Base-by-base conservation (phyloP, 495 filamentous ascomycete species). In the Hyphodiscus hymeniophilus region DNA sequence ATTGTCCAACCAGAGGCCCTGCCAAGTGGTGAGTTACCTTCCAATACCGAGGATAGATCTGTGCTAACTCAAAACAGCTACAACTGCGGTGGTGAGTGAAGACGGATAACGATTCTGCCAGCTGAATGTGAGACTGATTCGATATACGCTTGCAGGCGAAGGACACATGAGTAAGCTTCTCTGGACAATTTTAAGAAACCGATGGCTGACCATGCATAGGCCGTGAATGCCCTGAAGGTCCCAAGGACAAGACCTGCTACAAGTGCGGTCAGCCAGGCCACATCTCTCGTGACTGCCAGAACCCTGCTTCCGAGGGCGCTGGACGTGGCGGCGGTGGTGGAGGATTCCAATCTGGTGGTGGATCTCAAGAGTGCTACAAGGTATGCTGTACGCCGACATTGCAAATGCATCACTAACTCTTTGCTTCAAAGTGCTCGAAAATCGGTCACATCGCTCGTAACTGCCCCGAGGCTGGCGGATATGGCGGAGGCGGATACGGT, bases 201-300 rank as follows among this genome's bases (percentile, higher is more conserved):
- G 42, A 16, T 16, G 24, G 38, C 28, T 50, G 42, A 51, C 35
- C 10, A 32, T 38, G 34, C 3, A 2, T 38, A 57, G 83, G 84
- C 76, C 89, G 94, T 66, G 92, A 98, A 60, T 98, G 92, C 73
- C 82, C 85, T 48, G 77, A 81, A 58, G 83, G 88, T 32, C 79
- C 81, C 38, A 95, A 95, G 77, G 89, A 95, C 70, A 94, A 95
- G 73, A 81, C 85, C 30, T 98, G 92, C 81, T 98, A 97, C 74
- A 82, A 87, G 52, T 51, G 47, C 38, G 44, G 44, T 44, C 75
- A 82, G 60, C 66, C 77, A 47, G 92, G 92, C 39, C 92, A 98
- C 73, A 82, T 98, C 64, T 90, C 86, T 53, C 91, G 92, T 58
- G 92, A 98, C 54, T 98, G 94, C 73, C 72, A 72, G 47, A 77